Base-by-base conservation (phyloP, 2,329 filamentous ascomycete species). In the Clonostachys solani region DNA sequence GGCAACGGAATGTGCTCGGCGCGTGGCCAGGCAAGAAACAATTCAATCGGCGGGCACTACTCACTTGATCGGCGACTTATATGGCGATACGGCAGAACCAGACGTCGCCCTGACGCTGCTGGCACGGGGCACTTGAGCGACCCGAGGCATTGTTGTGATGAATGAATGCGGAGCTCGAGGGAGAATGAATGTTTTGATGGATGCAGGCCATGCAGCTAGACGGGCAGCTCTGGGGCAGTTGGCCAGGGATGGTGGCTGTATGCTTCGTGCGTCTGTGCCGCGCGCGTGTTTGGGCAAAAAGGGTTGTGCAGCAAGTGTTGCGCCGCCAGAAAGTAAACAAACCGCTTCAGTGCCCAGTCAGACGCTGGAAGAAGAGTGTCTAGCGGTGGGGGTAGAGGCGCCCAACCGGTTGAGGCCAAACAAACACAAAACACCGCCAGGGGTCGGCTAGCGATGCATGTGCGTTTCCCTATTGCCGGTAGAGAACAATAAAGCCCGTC, bases 1-100 rank as follows among this genome's bases (percentile, higher is more conserved):
- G 23, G 23, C 23, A 29, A 29, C 23, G 23, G 23, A 29, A 29
- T 29, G 23, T 29, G 23, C 23, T 29, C 23, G 23, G 23, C 23
- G 23, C 23, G 23, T 29, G 9, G 23, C 23, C 23, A 29, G 23
- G 8, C 23, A 29, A 4, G 23, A 15, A 17, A 42, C 40, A 19
- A 13, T 6, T 17, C 23, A 29, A 10, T 29, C 10, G 12, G n/a
- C 35, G 16, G 12, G n/a, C 9, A 49, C 42, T 44, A 68, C 75
- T 61, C 68, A 81, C 78, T 81, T 81, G 47, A 80, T 61, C 6
- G 77, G 74, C 23, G 77, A 78, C 56, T 80, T 80, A 63, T 77
- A 80, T 6, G 78, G 78, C 18, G 78, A 80, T 42, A 68, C 67
- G 33, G 69, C 56, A 43, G 75, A 72, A 47, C 70, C 73, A 34